Evolutionary conservation across 2,329 filamentous ascomycete genomes (phyloP), one percentile per base, ranked within the genome.

Genomic region (Nemania diffusa): DNA sequence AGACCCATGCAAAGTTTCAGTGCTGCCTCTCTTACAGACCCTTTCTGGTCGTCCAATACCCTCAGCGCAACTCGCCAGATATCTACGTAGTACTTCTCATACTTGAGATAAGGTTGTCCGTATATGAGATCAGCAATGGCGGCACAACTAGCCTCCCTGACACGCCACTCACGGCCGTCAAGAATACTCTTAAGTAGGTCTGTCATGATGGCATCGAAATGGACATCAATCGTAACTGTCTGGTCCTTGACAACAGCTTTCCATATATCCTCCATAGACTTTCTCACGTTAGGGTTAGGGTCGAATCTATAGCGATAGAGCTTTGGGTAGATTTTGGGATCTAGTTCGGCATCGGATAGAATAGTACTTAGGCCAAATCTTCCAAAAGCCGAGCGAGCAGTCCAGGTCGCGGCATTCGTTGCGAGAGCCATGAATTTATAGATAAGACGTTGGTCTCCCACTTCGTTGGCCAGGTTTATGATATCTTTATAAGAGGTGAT

Each of bases 351-450:
- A 74, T 97, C 93, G 0, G 93, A 96, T 55, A 99, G 87, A 68
- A 99, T 95, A 72, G 88, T 96, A 78, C 94, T 97, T 57, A 99
- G 85, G 0, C 96, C 96, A 72, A 98, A 97, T 11, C 94, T 88
- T 2, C 96, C 96, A 79, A 99, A 98, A 0, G 96, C 96, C 0
- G 96, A 97, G 57, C 96, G 89, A n/a, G 94, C 97, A 1, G 94
- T 95, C 96, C 96, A 99, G 17, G 97, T 97, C 0, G 94, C 94
- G 55, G 97, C 97, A 75, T 97, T 97, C 1, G 94, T 93, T 2
- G 96, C 96, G 72, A 99, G 85, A 0, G 94, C 95, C 96, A 99
- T 99, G 81, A 99, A 98, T 68, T 94, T 93, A 82, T 99, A 99
- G 0, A 98, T 92, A n/a, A 99, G 84, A 73, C 92, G 94, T 65